These are phyloP conservation scores for Suhomyces sp. DNA, from an alignment of 805 yeast species.

Conservation along the genomic window DNA sequence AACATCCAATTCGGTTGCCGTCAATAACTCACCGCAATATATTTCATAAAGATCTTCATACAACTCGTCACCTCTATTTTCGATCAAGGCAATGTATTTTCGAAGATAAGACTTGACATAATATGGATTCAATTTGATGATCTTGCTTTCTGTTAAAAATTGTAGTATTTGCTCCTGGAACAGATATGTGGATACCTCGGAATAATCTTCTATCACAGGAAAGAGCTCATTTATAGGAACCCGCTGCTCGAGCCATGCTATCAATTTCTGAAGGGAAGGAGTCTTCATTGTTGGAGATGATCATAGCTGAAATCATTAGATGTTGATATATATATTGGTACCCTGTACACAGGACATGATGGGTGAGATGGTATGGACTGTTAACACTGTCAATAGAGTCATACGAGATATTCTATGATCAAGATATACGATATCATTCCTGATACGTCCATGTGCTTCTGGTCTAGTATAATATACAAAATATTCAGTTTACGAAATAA, in stretches of 20 bases:
- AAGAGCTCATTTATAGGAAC: slow-evolving; percentile 6
- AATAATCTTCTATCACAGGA: background rate
- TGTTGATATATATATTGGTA: too few relatives aligned
- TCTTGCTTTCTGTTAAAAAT: background rate
- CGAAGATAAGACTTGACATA: slow-evolving; percentile 51
- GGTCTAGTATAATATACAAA: too few relatives aligned
- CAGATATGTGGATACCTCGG: background rate
- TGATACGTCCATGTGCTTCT: too few relatives aligned
- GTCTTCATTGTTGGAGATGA: too few relatives aligned
- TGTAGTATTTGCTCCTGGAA: slow-evolving; percentile 1
- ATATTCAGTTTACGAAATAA: too few relatives aligned
- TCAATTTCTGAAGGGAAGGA: slow-evolving; percentile 1
- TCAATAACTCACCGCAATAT: slow-evolving; percentile 33
- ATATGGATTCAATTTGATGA: slow-evolving; percentile 42
- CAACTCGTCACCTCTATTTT: slow-evolving; percentile 27
- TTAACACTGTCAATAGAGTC: too few relatives aligned
- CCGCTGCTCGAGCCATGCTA: slow-evolving; percentile 6
- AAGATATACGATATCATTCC: too few relatives aligned
- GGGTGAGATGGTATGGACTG: too few relatives aligned
- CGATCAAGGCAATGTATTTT: slow-evolving; percentile 37
- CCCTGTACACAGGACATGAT: too few relatives aligned
- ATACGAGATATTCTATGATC: too few relatives aligned
- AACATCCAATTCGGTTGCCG: slow-evolving; percentile 31
- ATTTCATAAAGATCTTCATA: slow-evolving; percentile 44
- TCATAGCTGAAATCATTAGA: too few relatives aligned